Evolutionary conservation across 2,329 filamentous ascomycete genomes (phyloP), one percentile per base, ranked within the genome.

Genomic region (Fusarium tjaetaba): DNA sequence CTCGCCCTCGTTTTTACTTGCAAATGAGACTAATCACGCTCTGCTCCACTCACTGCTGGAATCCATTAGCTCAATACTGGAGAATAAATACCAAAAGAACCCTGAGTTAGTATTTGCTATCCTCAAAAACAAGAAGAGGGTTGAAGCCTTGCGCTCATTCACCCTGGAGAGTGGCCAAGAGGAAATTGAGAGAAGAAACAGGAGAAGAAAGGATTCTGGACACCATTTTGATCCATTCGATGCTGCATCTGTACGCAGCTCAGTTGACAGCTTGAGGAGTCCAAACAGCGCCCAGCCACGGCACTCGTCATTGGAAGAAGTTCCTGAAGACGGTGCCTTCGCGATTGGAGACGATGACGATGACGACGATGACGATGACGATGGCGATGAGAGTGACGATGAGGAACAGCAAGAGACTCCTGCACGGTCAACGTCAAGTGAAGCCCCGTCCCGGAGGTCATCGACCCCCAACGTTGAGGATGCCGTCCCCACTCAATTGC

Each of bases 101-200:
- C 88, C 93, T 8, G 91, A 94, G 61, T 89, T 98, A 56, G 86
- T 98, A 20, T 94, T 94, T 79, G 88, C 93, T 1, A 88, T 98
- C 36, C 80, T 97, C 56, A 92, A 92, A 72, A 94, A 95, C 68
- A 91, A 90, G 77, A 96, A 93, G 81, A 90, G 92, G 36, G 96
- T 98, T 71, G 94, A 97, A 80, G 93, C 93, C 3, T 84, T 98
- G 43, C 90, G 95, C 32, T 90, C 92, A 20, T 97, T 98, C 77
- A 98, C 96, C 0, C 86, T 98, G 2, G 96, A 98, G 80, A 96
- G 93, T 77, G 96, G 94, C 0, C 93, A 96, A 78, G 93, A 96
- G 80, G 96, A 98, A 80, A 93, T 98, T 34, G 94, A 97, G 80
- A 91, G 93, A 62, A 90, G 93, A 70, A 92, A 91, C 69, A 90